These are phyloP conservation scores for Trametes elegans DNA, from an alignment of 768 basidiomycete genomes.

Conservation along the genomic window DNA sequence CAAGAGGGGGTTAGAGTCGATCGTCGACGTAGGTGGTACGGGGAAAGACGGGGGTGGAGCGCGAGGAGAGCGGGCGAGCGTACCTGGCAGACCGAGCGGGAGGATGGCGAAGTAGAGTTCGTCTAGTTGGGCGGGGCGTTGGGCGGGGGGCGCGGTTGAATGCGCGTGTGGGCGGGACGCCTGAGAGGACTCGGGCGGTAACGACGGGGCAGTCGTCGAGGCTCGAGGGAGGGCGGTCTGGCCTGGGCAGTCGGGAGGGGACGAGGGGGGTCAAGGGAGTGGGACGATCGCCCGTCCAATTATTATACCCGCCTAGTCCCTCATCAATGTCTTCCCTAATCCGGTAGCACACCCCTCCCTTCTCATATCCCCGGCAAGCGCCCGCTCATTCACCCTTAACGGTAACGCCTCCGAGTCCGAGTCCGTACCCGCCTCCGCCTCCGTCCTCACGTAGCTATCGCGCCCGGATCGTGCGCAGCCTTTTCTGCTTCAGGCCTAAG, in stretches of 20 bases:
- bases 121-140: neutral
- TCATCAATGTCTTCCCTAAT: slow-evolving; percentile 8
- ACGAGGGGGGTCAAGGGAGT: slow-evolving; percentile 9
- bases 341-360: slow-evolving; percentile 3
- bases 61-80: neutral
- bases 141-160: slow-evolving; percentile 16
- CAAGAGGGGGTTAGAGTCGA: neutral
- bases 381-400: neutral
- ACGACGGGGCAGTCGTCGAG: neutral
- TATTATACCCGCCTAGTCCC: slow-evolving; percentile 15
- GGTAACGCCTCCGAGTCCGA: neutral
- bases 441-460: too few relatives aligned
- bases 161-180: slow-evolving; percentile 15
- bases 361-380: slow-evolving; percentile 3
- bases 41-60: neutral
- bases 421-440: neutral
- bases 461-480: too few relatives aligned
- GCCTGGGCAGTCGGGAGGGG: neutral
- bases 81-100: slow-evolving; percentile 2
- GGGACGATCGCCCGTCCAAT: slow-evolving; percentile 15
- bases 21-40: neutral
- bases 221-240: neutral
- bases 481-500: too few relatives aligned
- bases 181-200: slow-evolving; percentile 11
- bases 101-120: neutral